Base-by-base conservation (phyloP, 1,139 yeast species). In the Protomyces arabidopsidicola region DNA sequence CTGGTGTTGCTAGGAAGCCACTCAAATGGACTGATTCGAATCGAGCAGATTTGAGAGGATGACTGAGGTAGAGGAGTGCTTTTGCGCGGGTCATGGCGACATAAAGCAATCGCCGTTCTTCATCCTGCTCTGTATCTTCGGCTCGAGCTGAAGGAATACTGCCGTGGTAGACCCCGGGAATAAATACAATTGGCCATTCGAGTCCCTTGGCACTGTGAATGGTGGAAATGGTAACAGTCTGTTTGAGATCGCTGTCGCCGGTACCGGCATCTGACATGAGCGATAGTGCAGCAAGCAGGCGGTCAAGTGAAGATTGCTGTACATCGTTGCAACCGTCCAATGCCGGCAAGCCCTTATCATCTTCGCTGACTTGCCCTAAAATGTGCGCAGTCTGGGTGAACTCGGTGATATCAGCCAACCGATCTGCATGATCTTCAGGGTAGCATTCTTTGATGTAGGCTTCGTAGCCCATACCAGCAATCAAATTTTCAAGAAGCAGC, bases 171-270 rank as follows among this genome's bases (percentile, higher is more conserved):
- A 78, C 39, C 73, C 72, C 53, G 79, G 82, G 31, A 12, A 90
- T 81, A 71, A 90, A 88, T 0, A 93, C 97, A 4, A 88, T 82
- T 0, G 96, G 93, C 98, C 98, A 93, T 73, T 93, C 98, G 3
- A 90, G 77, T 0, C 66, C 66, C 72, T 93, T 93, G 1, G 98
- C 84, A 0, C 91, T 90, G 73, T 93, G 98, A 14, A 93, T 87
- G 0, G 98, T 93, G 0, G 91, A 85, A 1, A 83, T 73, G 0
- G 80, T 75, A 1, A 82, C 79, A 18, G 70, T 69, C 12, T 65
- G 66, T 24, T 65, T 68, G 2, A 63, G 58, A 12, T 68, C 65
- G 20, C 66, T 68, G 16, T 68, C 70, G 5, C 68, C 71, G 9
- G 65, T 72, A 5, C 69, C 71, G 3, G 76, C 83, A 69, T 81